These are phyloP conservation scores for Adansonia gregorii DNA, from an alignment of 441 rosid species.

Conservation along the genomic window DNA sequence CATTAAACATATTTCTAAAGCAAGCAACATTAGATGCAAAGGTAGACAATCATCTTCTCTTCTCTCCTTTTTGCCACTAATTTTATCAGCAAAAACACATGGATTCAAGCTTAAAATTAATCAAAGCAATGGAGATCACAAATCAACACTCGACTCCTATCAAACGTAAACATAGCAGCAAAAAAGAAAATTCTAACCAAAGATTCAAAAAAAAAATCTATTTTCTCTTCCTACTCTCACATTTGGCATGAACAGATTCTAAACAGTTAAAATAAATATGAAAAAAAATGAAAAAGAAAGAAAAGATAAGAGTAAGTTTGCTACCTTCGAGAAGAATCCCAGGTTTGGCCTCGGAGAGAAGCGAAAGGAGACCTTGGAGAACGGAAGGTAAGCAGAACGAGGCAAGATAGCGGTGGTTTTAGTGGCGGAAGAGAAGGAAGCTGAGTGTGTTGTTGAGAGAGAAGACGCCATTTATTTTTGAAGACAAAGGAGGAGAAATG, in stretches of 20 bases:
- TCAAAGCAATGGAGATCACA: neutral
- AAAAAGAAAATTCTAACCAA: neutral
- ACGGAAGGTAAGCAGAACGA: slow-evolving; percentile 25
- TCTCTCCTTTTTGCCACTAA: neutral
- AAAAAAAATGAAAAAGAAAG: neutral
- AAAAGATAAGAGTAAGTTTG: slow-evolving; percentile 9
- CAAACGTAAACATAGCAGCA: neutral
- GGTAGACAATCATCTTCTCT: neutral
- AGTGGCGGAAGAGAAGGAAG: slow-evolving; percentile 35
- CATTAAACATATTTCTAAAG: neutral
- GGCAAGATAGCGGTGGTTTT: slow-evolving; percentile 34
- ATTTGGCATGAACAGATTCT: neutral
- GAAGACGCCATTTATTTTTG: slow-evolving; percentile 35
- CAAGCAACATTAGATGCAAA: neutral
- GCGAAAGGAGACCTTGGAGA: slow-evolving; percentile 44
- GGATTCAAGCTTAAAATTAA: neutral
- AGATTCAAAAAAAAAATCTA: neutral
- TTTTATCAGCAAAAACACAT: neutral
- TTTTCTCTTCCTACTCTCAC: neutral
- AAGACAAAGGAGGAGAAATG: neutral
- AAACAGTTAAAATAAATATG: neutral
- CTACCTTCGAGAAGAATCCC: slow-evolving; percentile 56
- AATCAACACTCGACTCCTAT: neutral
- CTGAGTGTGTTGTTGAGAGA: slow-evolving; percentile 34
- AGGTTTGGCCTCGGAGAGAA: slow-evolving; percentile 48